Percentiles rank a stretch among this genome's conserved stretches.
These are phyloP conservation scores for Bjerkandera adusta DNA, from an alignment of 1,284 basidiomycete genomes.

Conservation along the genomic window DNA sequence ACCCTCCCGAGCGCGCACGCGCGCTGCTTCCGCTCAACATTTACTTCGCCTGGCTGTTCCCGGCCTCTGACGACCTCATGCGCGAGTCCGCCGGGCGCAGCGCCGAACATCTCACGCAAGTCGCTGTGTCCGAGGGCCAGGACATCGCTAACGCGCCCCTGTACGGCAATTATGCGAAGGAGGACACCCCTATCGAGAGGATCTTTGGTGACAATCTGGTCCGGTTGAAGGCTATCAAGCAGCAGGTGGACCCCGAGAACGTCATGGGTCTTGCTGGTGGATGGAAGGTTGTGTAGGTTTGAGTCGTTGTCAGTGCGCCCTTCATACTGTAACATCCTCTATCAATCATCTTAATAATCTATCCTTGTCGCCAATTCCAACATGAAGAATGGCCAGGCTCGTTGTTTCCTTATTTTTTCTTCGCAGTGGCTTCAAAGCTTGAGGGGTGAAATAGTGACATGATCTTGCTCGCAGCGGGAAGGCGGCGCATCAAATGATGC, in stretches of 20 bases:
- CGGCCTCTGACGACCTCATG: conserved; percentile 36
- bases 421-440: too few species aligned
- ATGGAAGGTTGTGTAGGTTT: conserved; percentile 40
- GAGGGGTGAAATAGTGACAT: too few species aligned
- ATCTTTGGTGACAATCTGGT: conserved; percentile 49
- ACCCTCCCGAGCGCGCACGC: conserved; percentile 41
- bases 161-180: conserved; percentile 55
- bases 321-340: too few species aligned
- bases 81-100: conserved; percentile 38
- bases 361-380: too few species aligned
- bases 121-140: conserved; percentile 44
- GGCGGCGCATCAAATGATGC: too few species aligned
- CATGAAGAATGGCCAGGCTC: too few species aligned
- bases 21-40: conserved; percentile 46
- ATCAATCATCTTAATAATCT: too few species aligned
- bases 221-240: conserved; percentile 38
- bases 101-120: conserved; percentile 34
- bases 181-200: conserved; percentile 39
- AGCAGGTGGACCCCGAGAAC: conserved; percentile 43
- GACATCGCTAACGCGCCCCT: conserved; percentile 35
- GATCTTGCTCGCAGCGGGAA: too few species aligned
- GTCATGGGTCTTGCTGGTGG: conserved; percentile 62
- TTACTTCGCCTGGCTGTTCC: conserved; percentile 41
- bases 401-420: too few species aligned
- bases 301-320: too few species aligned